A percentile compares a stretch with the other conserved stretches of the same genome.
These are phyloP conservation scores for Penicillium sp. DNA, from an alignment of 2,329 filamentous ascomycete species.

Conservation along the genomic window DNA sequence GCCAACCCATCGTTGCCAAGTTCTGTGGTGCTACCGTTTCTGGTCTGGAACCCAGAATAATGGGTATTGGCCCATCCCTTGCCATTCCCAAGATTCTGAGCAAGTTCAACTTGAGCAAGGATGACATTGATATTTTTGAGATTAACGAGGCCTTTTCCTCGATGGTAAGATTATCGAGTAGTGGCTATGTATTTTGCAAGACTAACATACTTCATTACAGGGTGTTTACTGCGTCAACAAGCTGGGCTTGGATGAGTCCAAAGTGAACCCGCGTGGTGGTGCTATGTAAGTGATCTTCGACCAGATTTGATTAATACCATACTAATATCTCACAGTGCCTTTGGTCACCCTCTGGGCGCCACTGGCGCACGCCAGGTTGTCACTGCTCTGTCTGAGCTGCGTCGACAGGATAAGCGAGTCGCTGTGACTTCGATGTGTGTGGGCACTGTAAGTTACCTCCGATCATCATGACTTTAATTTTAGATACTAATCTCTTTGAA, in stretches of 20 bases:
- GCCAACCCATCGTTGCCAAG: slow-evolving; percentile 83
- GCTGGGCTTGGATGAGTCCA: slow-evolving; percentile 71
- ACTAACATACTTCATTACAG: slow-evolving; percentile 47
- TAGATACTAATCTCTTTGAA: slow-evolving; percentile 4
- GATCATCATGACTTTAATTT: not conserved
- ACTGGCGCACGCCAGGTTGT: slow-evolving; percentile 89
- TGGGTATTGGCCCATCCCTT: slow-evolving; percentile 89
- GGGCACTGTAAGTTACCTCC: slow-evolving; percentile 65
- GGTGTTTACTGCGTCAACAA: slow-evolving; percentile 87
- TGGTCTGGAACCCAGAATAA: slow-evolving; percentile 82
- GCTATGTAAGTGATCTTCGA: slow-evolving; percentile 57
- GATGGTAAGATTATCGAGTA: slow-evolving; percentile 28
- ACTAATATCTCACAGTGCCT: slow-evolving; percentile 53
- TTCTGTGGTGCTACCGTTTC: slow-evolving; percentile 79
- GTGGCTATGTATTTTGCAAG: not conserved
- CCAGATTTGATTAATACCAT: not conserved
- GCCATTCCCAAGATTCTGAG: slow-evolving; percentile 85
- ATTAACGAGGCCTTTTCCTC: slow-evolving; percentile 89
- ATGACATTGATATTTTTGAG: slow-evolving; percentile 42
- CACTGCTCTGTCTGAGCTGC: slow-evolving; percentile 81
- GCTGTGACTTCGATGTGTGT: slow-evolving; percentile 93
- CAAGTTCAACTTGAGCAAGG: slow-evolving; percentile 67
- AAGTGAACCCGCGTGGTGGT: slow-evolving; percentile 93
- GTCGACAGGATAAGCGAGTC: slow-evolving; percentile 72
- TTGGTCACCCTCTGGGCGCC: slow-evolving; percentile 85